These are phyloP conservation scores for Begonia masoniana DNA, from an alignment of 306 rosid species.

Conservation along the genomic window DNA sequence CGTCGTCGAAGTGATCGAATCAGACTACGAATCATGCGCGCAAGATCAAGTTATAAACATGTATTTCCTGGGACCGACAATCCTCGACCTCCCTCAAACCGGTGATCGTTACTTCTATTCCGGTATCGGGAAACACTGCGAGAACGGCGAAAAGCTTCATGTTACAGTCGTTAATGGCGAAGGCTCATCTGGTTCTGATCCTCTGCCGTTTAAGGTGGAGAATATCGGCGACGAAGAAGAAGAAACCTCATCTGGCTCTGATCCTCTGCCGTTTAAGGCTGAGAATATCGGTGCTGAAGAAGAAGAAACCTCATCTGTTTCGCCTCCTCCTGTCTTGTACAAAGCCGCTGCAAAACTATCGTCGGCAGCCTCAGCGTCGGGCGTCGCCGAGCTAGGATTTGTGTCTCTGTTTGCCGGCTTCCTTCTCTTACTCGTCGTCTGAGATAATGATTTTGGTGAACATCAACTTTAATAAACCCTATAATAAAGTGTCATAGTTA, in stretches of 20 bases:
- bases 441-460: no score
- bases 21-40: conserved; percentile 26
- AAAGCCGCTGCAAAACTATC: not conserved
- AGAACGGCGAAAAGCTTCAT: conserved; percentile 50
- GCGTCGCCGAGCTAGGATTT: no score
- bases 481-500: no score
- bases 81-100: conserved; percentile 11
- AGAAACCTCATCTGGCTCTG: no score
- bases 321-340: not conserved
- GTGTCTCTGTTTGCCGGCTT: no score
- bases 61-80: conserved; percentile 30
- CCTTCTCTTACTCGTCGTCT: no score
- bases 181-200: conserved; percentile 13
- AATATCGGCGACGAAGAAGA: not conserved
- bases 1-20: conserved; percentile 22
- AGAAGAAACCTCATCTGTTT: not conserved
- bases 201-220: conserved; percentile 10
- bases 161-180: conserved; percentile 16
- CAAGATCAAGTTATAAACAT: conserved; percentile 8
- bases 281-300: not conserved
- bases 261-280: no score
- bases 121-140: conserved; percentile 62
- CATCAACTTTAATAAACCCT: no score
- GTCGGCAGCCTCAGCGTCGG: not conserved
- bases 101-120: conserved; percentile 45